Conservation (phyloP, 2,329 filamentous ascomycete species). For the Sporothrix brunneoviolacea region DNA sequence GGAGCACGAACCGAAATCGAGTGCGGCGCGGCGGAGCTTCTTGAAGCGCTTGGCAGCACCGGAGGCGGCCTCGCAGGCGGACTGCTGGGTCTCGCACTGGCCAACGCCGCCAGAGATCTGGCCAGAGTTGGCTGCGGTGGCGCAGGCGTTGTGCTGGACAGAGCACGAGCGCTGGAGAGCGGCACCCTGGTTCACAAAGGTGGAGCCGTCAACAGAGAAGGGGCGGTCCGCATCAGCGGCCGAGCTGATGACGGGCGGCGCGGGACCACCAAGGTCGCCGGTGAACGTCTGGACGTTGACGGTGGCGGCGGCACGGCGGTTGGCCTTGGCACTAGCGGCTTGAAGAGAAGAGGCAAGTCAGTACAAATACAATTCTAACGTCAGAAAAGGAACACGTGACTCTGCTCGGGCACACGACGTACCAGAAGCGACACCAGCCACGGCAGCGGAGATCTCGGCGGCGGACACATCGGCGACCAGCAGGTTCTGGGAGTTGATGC, state of each 20-base stretch:
- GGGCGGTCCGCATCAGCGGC: slow-evolving; percentile 31
- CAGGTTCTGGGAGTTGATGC: slow-evolving; percentile 49
- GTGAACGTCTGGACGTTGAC: slow-evolving; percentile 41
- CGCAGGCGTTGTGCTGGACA: slow-evolving; percentile 44
- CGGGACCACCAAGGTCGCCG: slow-evolving; percentile 34
- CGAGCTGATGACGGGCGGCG: slow-evolving; percentile 35
- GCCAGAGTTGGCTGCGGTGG: slow-evolving; percentile 41
- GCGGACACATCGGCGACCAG: slow-evolving; percentile 47
- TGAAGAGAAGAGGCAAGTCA: too few relatives aligned
- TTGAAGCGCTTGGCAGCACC: slow-evolving; percentile 21
- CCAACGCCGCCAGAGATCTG: slow-evolving; percentile 28
- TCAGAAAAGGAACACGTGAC: too few relatives aligned
- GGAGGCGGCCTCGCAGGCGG: slow-evolving; percentile 28
- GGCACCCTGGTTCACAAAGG: slow-evolving; percentile 42
- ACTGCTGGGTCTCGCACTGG: slow-evolving; percentile 39
- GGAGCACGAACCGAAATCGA: slow-evolving; percentile 40
- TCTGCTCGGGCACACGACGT: too few relatives aligned
- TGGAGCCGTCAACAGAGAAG: slow-evolving; percentile 48
- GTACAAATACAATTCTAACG: too few relatives aligned
- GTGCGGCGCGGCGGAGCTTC: slow-evolving; percentile 22
- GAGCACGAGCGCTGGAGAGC: slow-evolving; percentile 43
- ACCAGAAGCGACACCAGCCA: slow-evolving; percentile 27
- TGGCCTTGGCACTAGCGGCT: too few relatives aligned
- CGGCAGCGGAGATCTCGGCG: slow-evolving; percentile 46
- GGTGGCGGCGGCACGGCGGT: slow-evolving; percentile 18